phyloP scores from a whole-genome alignment of 2,329 filamentous ascomycete species.

The Chrysosporium keratinophilum region DNA sequence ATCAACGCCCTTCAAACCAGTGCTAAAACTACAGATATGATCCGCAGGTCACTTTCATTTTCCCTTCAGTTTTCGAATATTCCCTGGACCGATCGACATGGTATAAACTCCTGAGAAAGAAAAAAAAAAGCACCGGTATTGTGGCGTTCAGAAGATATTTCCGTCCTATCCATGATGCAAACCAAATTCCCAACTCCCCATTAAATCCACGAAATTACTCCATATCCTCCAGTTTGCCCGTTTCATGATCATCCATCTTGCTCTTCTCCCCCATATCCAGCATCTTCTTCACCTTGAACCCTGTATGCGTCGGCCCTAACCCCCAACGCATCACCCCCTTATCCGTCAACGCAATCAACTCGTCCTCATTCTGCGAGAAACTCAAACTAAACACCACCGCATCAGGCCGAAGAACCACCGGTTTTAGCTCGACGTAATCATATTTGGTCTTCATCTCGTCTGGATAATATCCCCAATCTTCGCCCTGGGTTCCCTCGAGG shows the following conservation, averaged over 20 bases:
- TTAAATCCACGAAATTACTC: neutral
- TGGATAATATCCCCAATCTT: constrained; percentile 25
- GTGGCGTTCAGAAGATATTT: no score
- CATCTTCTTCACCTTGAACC: constrained; percentile 17
- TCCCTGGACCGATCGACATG: no score
- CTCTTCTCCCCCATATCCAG: constrained; percentile 10
- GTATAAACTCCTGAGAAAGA: no score
- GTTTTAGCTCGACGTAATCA: constrained; percentile 25
- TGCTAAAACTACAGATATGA: no score
- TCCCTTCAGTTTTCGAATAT: no score
- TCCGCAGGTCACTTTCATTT: no score
- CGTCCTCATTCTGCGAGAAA: constrained; percentile 29
- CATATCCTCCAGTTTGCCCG: neutral
- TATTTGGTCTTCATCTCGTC: constrained; percentile 17
- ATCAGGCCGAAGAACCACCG: constrained; percentile 26
- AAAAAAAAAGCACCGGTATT: no score
- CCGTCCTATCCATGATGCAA: no score
- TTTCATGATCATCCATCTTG: neutral
- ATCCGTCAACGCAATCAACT: constrained; percentile 35
- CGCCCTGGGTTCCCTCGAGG: constrained; percentile 23
- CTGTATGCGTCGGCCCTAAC: constrained; percentile 24
- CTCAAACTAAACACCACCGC: constrained; percentile 32
- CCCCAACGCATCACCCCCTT: constrained; percentile 33
- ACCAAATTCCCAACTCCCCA: no score
- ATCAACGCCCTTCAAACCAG: no score